Evolutionary conservation across 768 basidiomycete genomes (phyloP), one percentile per base, ranked within the genome.

Genomic region (Boletus sp.): DNA sequence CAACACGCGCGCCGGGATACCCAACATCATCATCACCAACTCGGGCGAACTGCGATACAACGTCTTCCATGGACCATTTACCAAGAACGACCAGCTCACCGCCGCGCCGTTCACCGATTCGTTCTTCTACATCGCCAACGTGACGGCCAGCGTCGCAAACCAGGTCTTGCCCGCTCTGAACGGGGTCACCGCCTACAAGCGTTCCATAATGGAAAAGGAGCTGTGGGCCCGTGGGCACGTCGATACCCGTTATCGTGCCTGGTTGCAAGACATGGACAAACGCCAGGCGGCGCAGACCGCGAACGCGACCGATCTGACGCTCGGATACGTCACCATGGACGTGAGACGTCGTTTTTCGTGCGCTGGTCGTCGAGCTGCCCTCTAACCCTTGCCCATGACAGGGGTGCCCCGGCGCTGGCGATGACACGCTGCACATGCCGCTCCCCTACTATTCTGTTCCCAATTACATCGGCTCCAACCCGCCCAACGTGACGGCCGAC

Each of bases 71-170:
- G 91, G 91, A 2, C 64, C 83, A 3, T 93, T 94, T 73, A 87
- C 86, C 32, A 84, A 84, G 69, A 89, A 92, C 67, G 90, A 94
- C 69, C 86, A 91, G 62, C 78, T 92, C 45, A 89, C 89, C 1
- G 81, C 82, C 2, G 84, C 82, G 7, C 89, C 92, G 0, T 94
- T 89, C 66, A 69, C 74, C 0, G 83, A 92, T 64, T 57, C 75
- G 9, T 89, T 90, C 76, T 58, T 81, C 20, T 91, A 78, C 70
- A 78, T 92, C 54, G 72, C 85, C 6, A 73, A 80, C 44, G 75
- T 92, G 36, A 68, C 79, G 0, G 69, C 81, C 15, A 67, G 72
- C 28, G 67, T 81, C 33, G 89, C 86, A 5, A 78, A 73, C 14
- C 67, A 78, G 57, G 80, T 88, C 0, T 71, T 90, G 3, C 75